Evolutionary conservation across 306 rosid species (phyloP), one percentile per base, ranked within the genome.

Genomic region (Benincasa hispida): DNA sequence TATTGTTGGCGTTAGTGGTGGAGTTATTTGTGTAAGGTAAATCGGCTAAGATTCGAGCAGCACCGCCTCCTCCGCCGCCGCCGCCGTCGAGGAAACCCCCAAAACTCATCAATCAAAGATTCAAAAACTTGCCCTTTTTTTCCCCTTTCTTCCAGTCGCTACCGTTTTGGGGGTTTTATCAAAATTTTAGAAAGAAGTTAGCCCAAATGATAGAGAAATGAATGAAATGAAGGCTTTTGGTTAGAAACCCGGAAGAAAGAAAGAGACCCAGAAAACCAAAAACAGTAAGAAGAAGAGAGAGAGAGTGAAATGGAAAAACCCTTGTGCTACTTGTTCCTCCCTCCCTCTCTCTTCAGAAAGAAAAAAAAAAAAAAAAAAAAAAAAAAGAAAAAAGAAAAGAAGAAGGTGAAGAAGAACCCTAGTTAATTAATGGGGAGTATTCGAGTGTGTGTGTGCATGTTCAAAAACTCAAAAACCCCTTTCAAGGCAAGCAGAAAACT

Each of bases 31-130:
- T 80, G 81, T 79, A 91, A 28, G 94, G 84, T 67, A 89, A 83
- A 79, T 93, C 96, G 13, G 86, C 77, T 14, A 87, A 79, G 79
- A 89, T 83, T 89, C 95, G 87, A 22, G 86, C 88, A 75, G 85
- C 90, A 18, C 90, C 92, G 35, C 93, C 78, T 39, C 86, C 93
- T 55, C 58, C 60, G 21, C 59, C 54, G 1, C 88, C 76, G 84
- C 91, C 89, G 74, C 83, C 87, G 69, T 93, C 96, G 6, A 86
- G 85, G 78, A 95, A 87, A 45, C 93, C 96, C 86, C 96, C 93
- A 88, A 90, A 95, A 90, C 99, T 95, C 99, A 92, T 95, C 87
- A 90, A 90, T 84, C 50, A 56, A 84, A 87, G 59, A 72, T 81
- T 68, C 35, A 6, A 41, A 22, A 42, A 61, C 22, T 32, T 8